These are phyloP conservation scores for Pythium phragmiticola DNA, from an alignment of 352 stramenopile genomes.

Conservation along the genomic window DNA sequence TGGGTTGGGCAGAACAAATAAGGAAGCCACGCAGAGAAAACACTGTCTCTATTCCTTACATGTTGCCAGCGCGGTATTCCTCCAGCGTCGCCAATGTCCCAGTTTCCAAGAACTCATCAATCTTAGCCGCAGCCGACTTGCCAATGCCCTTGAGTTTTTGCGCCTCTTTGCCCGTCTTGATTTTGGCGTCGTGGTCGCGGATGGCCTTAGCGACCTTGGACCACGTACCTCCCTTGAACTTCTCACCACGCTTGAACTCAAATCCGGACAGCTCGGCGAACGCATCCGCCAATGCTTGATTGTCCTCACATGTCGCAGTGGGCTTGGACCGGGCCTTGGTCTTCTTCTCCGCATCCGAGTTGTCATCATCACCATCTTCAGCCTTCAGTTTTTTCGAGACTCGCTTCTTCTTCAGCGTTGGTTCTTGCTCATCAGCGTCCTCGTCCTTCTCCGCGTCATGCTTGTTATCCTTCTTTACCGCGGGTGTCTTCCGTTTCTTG, in stretches of 20 bases:
- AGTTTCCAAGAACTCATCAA: constrained; percentile 86
- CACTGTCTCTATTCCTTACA: constrained; percentile 31
- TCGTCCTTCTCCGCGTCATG: constrained; percentile 6
- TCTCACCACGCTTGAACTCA: constrained; percentile 86
- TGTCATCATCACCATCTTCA: constrained; percentile 41
- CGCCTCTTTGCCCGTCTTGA: constrained; percentile 74
- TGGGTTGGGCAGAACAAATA: neutral
- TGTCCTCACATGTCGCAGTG: constrained; percentile 51
- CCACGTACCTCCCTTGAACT: constrained; percentile 86
- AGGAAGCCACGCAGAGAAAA: neutral
- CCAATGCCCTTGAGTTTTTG: constrained; percentile 84
- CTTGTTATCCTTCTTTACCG: constrained; percentile 37
- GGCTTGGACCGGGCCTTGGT: constrained; percentile 51
- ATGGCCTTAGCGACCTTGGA: constrained; percentile 88
- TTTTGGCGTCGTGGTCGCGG: constrained; percentile 56
- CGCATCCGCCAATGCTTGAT: constrained; percentile 68
- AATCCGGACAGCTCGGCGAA: constrained; percentile 85
- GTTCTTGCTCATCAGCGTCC: constrained; percentile 26
- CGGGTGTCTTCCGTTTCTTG: constrained; percentile 57
- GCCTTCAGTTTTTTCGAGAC: constrained; percentile 35
- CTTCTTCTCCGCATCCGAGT: constrained; percentile 50
- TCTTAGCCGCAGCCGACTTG: constrained; percentile 77
- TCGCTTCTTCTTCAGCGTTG: constrained; percentile 32
- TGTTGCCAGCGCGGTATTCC: constrained; percentile 82
- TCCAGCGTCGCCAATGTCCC: constrained; percentile 78